Evolutionary conservation across 371 early-diverging fungal species (phyloP), one percentile per base, ranked within the genome.

Genomic region (Syncephalis fuscata): DNA sequence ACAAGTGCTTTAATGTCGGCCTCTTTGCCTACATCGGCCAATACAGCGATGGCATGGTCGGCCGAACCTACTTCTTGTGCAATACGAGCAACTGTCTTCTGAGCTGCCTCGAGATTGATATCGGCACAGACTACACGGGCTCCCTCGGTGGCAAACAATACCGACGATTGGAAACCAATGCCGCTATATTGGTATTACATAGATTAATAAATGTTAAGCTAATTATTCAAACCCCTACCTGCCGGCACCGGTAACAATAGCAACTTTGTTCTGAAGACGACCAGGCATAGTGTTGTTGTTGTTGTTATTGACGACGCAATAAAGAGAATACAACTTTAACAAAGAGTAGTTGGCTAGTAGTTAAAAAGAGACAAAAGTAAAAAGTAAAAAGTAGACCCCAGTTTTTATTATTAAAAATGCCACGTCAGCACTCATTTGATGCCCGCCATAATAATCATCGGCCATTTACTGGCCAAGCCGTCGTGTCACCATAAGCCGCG

Each of bases 241-340:
- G 44, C 78, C 85, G 46, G 84, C 82, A 44, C 89, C 89, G 46
- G 89, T 88, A 51, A 88, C 74, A 50, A 88, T 70, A 42, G 85
- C 85, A n/a, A 88, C 86, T 64, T 86, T 86, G 44, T 71, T 75
- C 37, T 53, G 60, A 43, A 78, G 65, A 49, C 78, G 67, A 37
- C 50, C 23, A 14, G 26, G 46, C 46, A 14, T 16, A 20, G 3
- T 46, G 14, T n/a, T n/a, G n/a, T n/a, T n/a, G n/a, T n/a, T n/a
- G n/a, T n/a, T n/a, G n/a, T n/a, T n/a, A n/a, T n/a, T n/a, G n/a
- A n/a, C n/a, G n/a, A n/a, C n/a, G n/a, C n/a, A n/a, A n/a, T n/a
- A n/a, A n/a, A n/a, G n/a, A n/a, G n/a, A n/a, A n/a, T n/a, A n/a
- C n/a, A n/a, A n/a, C n/a, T n/a, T n/a, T n/a, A n/a, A n/a, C n/a